Evolutionary conservation across 768 basidiomycete genomes (phyloP), one percentile per base, ranked within the genome.

Genomic region (Trametes cingulata): DNA sequence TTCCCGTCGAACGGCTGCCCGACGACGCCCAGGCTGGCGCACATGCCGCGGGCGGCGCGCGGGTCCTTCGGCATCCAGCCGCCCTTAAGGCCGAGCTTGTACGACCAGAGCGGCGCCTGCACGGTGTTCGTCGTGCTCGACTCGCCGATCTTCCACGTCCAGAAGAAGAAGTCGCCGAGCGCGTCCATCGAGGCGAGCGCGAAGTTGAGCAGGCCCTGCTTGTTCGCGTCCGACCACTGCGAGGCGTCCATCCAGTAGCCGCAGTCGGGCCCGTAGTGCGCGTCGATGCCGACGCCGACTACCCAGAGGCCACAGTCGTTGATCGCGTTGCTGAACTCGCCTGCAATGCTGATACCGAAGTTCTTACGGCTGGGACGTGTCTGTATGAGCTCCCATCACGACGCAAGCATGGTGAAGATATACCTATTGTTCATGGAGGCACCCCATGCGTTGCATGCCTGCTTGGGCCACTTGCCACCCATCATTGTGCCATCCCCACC

Each of bases 31-130:
- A 87, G 70, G 6, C 77, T 71, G 17, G 66, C 75, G 71, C 93
- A 95, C 45, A 77, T 71, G 69, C 93, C 91, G n/a, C 75, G 58
- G 33, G 85, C 81, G 4, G 65, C 70, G 42, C 90, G 77, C 17
- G 90, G 90, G 78, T 93, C 86, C 3, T 72, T 69, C 17, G 91
- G 88, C 50, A 91, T 84, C 84, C 87, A 91, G 22, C 91, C 91
- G 53, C 87, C 75, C 58, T 82, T 75, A 52, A 92, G 83, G 10
- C 83, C 79, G 70, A 86, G 82, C 68, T 83, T 74, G 76, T 88
- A 88, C 24, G 83, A 84, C 88, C 88, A 90, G 52, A 85, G 75
- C 2, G 85, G 84, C 14, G 80, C 68, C 60, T 79, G 73, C 14
- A 84, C 76, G 2, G 67, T 74, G 57, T 79, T 79, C 29, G 78